These are phyloP conservation scores for Pseudognaphalium luteoalbum DNA, from an alignment of 129 eudicot species.

Conservation along the genomic window DNA sequence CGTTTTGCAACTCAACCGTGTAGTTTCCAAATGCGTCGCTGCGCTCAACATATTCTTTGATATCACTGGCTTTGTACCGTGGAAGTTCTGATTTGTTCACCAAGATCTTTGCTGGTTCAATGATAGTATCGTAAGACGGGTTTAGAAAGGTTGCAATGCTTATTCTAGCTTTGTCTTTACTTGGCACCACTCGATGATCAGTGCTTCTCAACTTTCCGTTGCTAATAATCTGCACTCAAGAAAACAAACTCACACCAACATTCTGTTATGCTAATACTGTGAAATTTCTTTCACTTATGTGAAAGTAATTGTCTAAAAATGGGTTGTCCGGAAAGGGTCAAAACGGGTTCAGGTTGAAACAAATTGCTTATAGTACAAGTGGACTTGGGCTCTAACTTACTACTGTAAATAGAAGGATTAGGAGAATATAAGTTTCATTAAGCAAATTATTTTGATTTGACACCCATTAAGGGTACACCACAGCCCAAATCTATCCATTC, in stretches of 20 bases:
- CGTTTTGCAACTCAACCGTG: constrained; percentile 1
- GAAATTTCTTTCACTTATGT: too few species aligned
- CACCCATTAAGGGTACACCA: too few species aligned
- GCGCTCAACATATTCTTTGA: constrained; percentile 42
- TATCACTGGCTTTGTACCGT: constrained; percentile 27
- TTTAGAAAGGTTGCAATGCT: constrained; percentile 48
- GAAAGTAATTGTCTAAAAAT: not conserved
- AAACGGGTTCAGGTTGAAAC: not conserved
- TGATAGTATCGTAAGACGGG: constrained; percentile 41
- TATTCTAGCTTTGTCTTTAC: constrained; percentile 32
- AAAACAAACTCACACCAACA: constrained; percentile 2
- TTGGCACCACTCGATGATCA: constrained; percentile 64
- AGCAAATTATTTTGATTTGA: not conserved
- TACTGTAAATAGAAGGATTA: not conserved
- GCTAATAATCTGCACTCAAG: constrained; percentile 49
- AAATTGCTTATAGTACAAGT: too few species aligned
- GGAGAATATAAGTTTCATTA: not conserved
- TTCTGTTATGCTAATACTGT: not conserved
- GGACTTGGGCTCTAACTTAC: too few species aligned
- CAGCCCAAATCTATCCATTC: too few species aligned
- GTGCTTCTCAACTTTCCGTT: constrained; percentile 62
- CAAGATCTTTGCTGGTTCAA: constrained; percentile 63
- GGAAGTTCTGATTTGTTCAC: constrained; percentile 49
- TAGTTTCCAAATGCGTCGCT: constrained; percentile 43
- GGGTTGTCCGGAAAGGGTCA: not conserved